Evolutionary conservation across 116 monocot genomes (phyloP), one percentile per base, ranked within the genome.

Genomic region (Dioscorea cayenensis): DNA sequence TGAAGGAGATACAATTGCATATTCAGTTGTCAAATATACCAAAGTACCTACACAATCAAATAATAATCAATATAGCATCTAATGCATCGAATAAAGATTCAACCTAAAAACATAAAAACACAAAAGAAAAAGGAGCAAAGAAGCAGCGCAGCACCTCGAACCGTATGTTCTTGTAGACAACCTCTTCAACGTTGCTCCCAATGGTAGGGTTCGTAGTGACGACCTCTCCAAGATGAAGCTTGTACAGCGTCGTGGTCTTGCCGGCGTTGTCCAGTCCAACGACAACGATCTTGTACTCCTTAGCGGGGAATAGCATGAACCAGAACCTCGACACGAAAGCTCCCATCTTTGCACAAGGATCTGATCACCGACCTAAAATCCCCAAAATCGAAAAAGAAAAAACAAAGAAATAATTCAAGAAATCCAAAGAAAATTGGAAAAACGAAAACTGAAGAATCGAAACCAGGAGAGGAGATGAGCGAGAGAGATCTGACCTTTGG

Each of bases 221-320:
- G 48, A 84, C 85, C 66, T 89, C 88, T 11, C 88, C 88, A 18
- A 89, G 82, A 64, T 89, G 88, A 21, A 89, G 71, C 69, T 89
- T 89, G 71, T 89, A 89, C 12, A 89, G 85, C 29, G 85, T 85
- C 27, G 88, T 89, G 7, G 88, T 89, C 82, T 89, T 89, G 7
- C 88, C 88, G 0, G 88, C 88, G 68, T 89, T 89, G 65, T 89
- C 88, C 37, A 89, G 64, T 7, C 88, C 88, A 5, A 89, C 88
- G 28, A 89, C 88, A 28, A 89, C 88, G 52, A 89, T 89, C 77
- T 89, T 89, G 67, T 89, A 89, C 76, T 89, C 88, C 70, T 89
- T 89, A 2, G 88, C 88, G 20, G 88, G 88, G 75, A 89, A 89
- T 69, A 89, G 51, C 88, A 80, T 89, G 77, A 89, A 89, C 88